Base-by-base conservation (phyloP, 179 eudicot species). In the Patellifolia procumbens region DNA sequence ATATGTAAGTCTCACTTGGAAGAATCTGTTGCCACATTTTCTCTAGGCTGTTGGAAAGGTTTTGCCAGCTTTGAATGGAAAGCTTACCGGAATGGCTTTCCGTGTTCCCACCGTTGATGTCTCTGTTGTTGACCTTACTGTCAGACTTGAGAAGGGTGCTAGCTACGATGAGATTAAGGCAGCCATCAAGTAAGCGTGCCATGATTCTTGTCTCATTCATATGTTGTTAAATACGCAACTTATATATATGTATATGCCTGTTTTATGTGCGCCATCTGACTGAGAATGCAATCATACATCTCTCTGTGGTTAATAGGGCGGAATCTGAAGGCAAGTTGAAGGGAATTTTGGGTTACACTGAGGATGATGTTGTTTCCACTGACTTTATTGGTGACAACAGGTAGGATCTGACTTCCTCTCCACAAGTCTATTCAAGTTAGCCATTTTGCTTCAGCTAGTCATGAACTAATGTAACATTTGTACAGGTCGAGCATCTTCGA, bases 91-190 rank as follows among this genome's bases (percentile, higher is more conserved):
- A 52, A 89, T 89, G 93, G 75, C 93, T 1, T 89, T 89, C 88
- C 88, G 93, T 72, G 93, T 89, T 16, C 93, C 93, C 3, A 89
- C 93, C 51, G 89, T 88, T 29, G 94, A 90, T 79, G 94, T 90
- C 24, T 90, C 94, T 0, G 94, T 90, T 31, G 94, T 90, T 72
- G 94, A 90, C 75, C 88, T 90, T 39, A 90, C 91, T 45, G 94
- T 90, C 75, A 88, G 90, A 75, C 73, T 90, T 31, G 94, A 88
- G 85, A 90, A 90, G 87, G 32, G 59, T 19, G 94, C 92, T 43
- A 75, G 85, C 45, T 90, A 90, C 45, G 91, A 85, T 10, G 72
- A 90, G 60, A 87, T 90, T 52, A 90, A 90, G 72, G 88, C 85
- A 75, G 94, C 88, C 59, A 88, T 90, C 85, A 88, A 88, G 94